These are phyloP conservation scores for Lactifluus echinatus DNA, from an alignment of 768 basidiomycete species.

Conservation along the genomic window DNA sequence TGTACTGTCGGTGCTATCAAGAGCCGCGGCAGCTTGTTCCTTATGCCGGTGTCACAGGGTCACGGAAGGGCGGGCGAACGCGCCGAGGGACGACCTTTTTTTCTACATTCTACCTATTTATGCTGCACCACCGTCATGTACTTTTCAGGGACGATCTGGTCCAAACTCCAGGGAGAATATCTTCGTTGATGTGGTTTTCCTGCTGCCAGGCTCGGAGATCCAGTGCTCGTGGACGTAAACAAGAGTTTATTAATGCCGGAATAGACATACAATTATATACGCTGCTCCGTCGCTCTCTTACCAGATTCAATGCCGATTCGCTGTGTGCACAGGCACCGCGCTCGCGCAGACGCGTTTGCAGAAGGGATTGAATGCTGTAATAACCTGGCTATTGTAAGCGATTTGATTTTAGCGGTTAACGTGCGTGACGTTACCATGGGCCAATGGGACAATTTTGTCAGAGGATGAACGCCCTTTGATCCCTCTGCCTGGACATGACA, in stretches of 20 bases:
- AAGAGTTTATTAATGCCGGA: constrained; percentile 32
- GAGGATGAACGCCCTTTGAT: constrained; percentile 28
- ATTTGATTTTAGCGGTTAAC: constrained; percentile 42
- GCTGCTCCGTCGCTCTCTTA: constrained; percentile 22
- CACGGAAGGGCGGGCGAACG: no score
- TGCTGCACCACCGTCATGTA: constrained; percentile 17
- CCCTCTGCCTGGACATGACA: background rate
- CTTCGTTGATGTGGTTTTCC: constrained; percentile 30
- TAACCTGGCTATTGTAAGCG: no score
- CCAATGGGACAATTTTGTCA: constrained; percentile 40
- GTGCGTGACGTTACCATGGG: constrained; percentile 44
- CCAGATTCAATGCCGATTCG: background rate
- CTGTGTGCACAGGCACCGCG: constrained; percentile 34
- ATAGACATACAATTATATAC: constrained; percentile 44
- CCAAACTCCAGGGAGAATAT: constrained; percentile 35
- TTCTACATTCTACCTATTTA: no score
- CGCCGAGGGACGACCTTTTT: no score
- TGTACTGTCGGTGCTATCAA: no score
- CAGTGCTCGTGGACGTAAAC: no score
- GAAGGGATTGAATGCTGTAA: no score
- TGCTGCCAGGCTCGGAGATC: constrained; percentile 34
- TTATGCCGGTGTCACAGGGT: no score
- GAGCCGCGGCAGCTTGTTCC: no score
- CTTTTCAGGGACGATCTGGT: constrained; percentile 39
- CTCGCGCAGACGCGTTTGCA: constrained; percentile 40